These are phyloP conservation scores for Trichocladium antarcticum DNA, from an alignment of 495 filamentous ascomycete genomes.

Conservation along the genomic window DNA sequence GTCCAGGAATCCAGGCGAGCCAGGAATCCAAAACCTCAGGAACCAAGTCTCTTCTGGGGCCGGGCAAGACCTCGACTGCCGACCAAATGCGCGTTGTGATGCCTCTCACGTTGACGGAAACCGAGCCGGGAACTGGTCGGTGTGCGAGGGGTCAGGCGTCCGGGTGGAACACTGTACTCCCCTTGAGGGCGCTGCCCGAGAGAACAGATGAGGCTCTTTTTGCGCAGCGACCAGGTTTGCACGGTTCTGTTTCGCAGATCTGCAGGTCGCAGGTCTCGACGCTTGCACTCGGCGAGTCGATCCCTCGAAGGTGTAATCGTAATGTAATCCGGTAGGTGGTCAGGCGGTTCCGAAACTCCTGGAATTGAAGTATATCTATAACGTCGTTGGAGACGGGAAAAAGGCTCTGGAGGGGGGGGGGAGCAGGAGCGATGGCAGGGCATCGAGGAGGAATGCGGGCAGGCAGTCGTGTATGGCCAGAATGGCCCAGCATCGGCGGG, in stretches of 20 bases:
- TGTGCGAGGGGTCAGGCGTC: constrained; percentile 1
- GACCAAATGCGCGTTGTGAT: neutral
- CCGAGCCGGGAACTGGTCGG: neutral
- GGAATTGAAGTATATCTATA: no score
- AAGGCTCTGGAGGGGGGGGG: no score
- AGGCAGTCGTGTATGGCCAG: no score
- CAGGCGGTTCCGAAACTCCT: no score
- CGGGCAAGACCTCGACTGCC: constrained; percentile 2
- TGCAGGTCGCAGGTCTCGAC: neutral
- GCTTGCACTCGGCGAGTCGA: no score
- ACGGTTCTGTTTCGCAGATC: neutral
- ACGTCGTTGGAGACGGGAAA: no score
- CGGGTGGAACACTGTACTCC: neutral
- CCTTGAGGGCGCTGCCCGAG: constrained; percentile 4
- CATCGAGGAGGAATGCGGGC: neutral
- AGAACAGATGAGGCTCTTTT: constrained; percentile 11
- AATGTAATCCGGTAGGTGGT: no score
- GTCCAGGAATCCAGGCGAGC: no score
- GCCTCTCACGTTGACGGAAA: neutral
- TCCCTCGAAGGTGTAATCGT: no score
- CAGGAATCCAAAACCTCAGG: no score
- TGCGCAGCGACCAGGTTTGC: constrained; percentile 1
- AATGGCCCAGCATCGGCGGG: no score
- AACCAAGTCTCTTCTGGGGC: no score
- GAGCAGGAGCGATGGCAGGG: neutral